Base-by-base conservation (phyloP, 2,329 filamentous ascomycete species). In the Diplocarpon rosae region DNA sequence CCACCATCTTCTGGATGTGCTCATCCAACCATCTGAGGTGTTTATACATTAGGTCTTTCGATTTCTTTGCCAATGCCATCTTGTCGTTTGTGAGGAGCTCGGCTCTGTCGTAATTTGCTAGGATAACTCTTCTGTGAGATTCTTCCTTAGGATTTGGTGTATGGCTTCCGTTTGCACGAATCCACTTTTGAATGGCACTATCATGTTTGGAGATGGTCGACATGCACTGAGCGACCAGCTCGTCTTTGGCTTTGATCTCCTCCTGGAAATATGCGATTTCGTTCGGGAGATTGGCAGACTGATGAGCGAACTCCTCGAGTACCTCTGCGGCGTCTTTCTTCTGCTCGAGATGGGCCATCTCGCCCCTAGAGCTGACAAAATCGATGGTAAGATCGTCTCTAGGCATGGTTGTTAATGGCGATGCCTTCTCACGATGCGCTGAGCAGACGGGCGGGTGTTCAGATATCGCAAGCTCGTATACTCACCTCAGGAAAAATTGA, bases 201-300 rank as follows among this genome's bases (percentile, higher is more conserved):
- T 93, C 85, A 52, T 81, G 79, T 47, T 83, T 78, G 33, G 78
- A 75, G 58, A 89, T 85, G 52, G 75, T 72, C 49, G 76, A 72
- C 47, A 80, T 69, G 60, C 81, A 80, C 38, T 85, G 79, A 58
- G 76, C 70, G 54, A 85, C 83, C 52, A 78, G 72, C 39, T 76
- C 73, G 61, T 93, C 85, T 63, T 89, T 90, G 61, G 85, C 81
- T 59, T 79, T 72, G 51, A 90, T 85, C 65, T 92, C 85, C 60
- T 89, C 85, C 58, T 89, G 82, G 50, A 90, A 73, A 66, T 89
- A 88, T 15, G 81, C 80, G 48, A 92, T 80, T 65, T 92, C 85
- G 51, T 85, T 83, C 50, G 85, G 85, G 24, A 90, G 71, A 58
- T 92, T 92, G 56, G 83, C 79, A 15, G 83, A 82, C 65, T 69